Percentiles rank a stretch among this genome's conserved stretches.
Evolutionary conservation across 371 early-diverging fungal genomes (phyloP).

Genomic region (Enteropsectra breve): DNA sequence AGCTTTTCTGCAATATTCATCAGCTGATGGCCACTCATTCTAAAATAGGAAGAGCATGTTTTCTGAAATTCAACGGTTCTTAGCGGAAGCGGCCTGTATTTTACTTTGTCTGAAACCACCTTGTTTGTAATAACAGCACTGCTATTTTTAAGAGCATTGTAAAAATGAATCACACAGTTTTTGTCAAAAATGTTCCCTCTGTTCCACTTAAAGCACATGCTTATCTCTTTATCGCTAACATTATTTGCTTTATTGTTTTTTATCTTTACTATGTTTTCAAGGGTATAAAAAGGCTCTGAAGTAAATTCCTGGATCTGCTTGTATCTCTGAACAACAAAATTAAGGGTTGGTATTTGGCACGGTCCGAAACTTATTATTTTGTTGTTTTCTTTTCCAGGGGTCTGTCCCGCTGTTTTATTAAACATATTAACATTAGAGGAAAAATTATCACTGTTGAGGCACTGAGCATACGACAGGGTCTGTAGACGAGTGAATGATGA

Average conservation of each 20-base stretch:
- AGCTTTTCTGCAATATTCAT: constrained; percentile 72
- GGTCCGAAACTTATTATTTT: constrained; percentile 77
- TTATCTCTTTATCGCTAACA: constrained; percentile 69
- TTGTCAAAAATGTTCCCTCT: constrained; percentile 58
- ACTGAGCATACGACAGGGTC: constrained; percentile 66
- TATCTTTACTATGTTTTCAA: constrained; percentile 61
- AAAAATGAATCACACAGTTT: constrained; percentile 52
- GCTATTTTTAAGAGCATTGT: constrained; percentile 10
- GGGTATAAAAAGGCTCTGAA: constrained; percentile 78
- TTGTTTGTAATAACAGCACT: constrained; percentile 14
- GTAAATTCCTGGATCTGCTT: constrained; percentile 69
- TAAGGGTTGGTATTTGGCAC: constrained; percentile 96
- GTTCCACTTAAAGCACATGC: constrained; percentile 51
- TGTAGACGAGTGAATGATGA: constrained; percentile 87
- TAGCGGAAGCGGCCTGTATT: constrained; percentile 72
- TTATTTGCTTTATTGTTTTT: constrained; percentile 61
- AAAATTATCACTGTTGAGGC: no score
- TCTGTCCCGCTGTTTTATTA: no score
- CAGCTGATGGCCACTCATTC: constrained; percentile 68
- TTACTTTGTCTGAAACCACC: constrained; percentile 10
- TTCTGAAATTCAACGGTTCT: constrained; percentile 89
- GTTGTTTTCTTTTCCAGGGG: constrained; percentile 6
- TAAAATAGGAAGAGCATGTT: constrained; percentile 65
- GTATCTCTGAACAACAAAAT: constrained; percentile 89
- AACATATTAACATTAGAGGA: no score